phyloP scores from a whole-genome alignment of 257 asterid genomes.

The Gynochthodes officinalis region DNA sequence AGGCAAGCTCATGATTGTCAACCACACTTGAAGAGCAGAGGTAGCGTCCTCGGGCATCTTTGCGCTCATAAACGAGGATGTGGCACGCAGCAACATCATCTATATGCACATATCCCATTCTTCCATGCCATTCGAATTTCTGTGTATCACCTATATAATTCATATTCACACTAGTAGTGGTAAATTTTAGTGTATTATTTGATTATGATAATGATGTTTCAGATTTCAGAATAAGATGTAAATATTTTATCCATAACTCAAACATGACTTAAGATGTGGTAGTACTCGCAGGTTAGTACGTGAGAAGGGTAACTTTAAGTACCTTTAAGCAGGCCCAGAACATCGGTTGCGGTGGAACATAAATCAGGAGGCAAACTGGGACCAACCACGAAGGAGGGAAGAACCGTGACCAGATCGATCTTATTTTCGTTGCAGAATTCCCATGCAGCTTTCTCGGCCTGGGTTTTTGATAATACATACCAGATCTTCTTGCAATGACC shows the following conservation, averaged over 20 bases:
- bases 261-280: no score
- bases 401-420: conserved; percentile 60
- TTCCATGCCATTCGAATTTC: conserved; percentile 71
- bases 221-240: no score
- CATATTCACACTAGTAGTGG: neutral
- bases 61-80: conserved; percentile 58
- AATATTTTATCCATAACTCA: no score
- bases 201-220: no score
- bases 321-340: conserved; percentile 83
- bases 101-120: conserved; percentile 94
- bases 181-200: no score
- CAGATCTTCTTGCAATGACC: conserved; percentile 67
- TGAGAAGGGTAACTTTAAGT: no score
- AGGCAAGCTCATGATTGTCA: conserved; percentile 50
- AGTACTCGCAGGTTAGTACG: no score
- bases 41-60: conserved; percentile 62
- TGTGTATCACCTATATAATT: conserved; percentile 48
- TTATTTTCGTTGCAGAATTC: conserved; percentile 59
- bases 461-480: conserved; percentile 78
- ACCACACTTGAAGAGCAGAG: conserved; percentile 66
- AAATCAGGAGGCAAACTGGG: conserved; percentile 64
- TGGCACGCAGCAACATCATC: conserved; percentile 86
- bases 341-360: conserved; percentile 71
- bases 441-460: conserved; percentile 95
- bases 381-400: conserved; percentile 78